Evolutionary conservation across 305 asterid genomes (phyloP).

Genomic region (Lippia alba): DNA sequence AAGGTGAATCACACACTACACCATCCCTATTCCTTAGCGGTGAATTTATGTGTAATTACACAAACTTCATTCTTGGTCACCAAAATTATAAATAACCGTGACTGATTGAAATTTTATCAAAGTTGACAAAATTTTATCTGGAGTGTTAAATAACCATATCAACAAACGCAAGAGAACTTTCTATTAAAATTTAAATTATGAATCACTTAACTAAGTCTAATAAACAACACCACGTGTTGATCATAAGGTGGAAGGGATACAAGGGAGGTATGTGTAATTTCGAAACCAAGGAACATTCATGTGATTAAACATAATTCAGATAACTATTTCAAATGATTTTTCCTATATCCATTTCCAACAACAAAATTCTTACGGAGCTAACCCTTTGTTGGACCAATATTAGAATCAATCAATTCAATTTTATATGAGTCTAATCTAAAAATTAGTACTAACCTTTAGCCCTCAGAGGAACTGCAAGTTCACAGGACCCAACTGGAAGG

Average conservation of each 20-base stretch:
- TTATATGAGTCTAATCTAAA: not conserved
- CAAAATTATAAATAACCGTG: no score
- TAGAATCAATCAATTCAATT: not conserved
- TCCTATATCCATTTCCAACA: not conserved
- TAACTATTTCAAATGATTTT: not conserved
- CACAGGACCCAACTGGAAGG: conserved; percentile 92
- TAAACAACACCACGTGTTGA: not conserved
- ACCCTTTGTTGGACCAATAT: not conserved
- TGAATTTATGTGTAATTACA: no score
- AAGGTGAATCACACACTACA: no score
- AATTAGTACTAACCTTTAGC: conserved; percentile 61
- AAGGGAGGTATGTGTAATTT: not conserved
- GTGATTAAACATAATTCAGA: not conserved
- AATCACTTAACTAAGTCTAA: not conserved
- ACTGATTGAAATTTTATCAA: no score
- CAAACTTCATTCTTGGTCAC: no score
- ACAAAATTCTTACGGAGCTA: not conserved
- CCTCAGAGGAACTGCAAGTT: conserved; percentile 82
- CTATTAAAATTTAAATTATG: no score
- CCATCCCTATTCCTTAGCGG: no score
- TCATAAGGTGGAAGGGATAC: not conserved
- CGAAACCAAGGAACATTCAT: not conserved
- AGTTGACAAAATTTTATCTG: not conserved
- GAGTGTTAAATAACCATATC: no score
- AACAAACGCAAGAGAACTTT: no score